Evolutionary conservation across 305 asterid genomes (phyloP), one percentile per base, ranked within the genome.

Genomic region (Solanum hybrid): DNA sequence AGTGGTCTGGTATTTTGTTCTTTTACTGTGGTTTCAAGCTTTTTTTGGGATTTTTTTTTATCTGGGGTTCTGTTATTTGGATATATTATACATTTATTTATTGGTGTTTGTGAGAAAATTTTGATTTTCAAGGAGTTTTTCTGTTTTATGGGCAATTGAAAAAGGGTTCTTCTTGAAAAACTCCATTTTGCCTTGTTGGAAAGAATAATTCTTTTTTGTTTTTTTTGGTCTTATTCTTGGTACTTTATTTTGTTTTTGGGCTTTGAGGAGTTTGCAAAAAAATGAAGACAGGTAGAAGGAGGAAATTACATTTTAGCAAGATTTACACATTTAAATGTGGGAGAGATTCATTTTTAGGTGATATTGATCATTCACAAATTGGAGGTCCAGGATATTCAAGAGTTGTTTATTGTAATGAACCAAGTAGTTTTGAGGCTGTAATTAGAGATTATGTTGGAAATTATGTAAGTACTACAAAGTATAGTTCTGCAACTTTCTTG

Each of bases 351-450:
- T 91, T 89, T 45, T 51, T 84, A 84, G 76, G 76, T 45, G 90
- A 93, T 3, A 96, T 95, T 3, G 98, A 96, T 78, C 96, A 94
- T 91, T 92, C 95, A 7, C 95, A 94, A 89, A 95, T 97, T 92
- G 99, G 99, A 4, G 94, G 97, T 6, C 98, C 98, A 34, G 99
- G 99, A 61, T 97, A 95, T 90, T 97, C 98, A n/a, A 93, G 98
- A 91, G 96, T 96, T 84, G 98, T 95, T 65, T 92, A 87, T 90
- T 95, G 98, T 91, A 97, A 97, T 90, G 98, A 97, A 73, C 94
- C 98, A 65, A 91, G 90, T 79, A 87, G 92, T 89, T 41, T 85
- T 12, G 98, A 95, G 80, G 91, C 90, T 39, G 89, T 83, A 89
- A 41, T 91, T 10, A 90, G 90, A 84, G 93, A 89, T 88, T 97